Base-by-base conservation (phyloP, 371 early-diverging fungal genomes). In the Syncephalastrum racemosum region DNA sequence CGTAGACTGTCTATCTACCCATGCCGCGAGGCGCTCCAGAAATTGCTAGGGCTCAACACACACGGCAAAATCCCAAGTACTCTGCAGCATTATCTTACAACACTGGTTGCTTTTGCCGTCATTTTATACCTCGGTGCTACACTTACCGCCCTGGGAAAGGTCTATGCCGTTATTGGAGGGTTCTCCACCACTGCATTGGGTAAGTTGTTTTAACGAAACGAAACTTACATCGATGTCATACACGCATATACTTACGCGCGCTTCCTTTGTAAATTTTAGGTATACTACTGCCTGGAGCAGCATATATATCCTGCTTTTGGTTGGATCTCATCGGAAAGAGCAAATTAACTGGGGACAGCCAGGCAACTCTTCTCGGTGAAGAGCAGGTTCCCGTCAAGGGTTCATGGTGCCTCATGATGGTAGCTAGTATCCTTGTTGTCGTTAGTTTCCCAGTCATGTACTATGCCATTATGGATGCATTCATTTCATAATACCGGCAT, bases 121-220 rank as follows among this genome's bases (percentile, higher is more conserved):
- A 70, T 76, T 8, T 61, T 83, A 7, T 66, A 57, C 45, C 58
- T 76, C 18, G 81, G 83, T 18, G 69, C 74, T 16, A 74, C 76
- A 0, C 42, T 83, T 14, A 64, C 68, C 4, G 70, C 72, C 13
- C 59, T 84, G 2, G 84, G 84, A 15, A 71, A 73, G 7, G 61
- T 80, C 12, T 82, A 76, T 64, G 74, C 73, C 51, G 56, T 82
- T 15, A 68, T 82, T 47, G 84, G 84, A 42, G 82, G 82, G n/a
- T 70, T 84, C 43, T 75, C 80, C 5, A 74, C 81, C 8, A 84
- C 77, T 0, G 63, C 67, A 45, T 25, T 83, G 40, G 73, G 73
- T 68, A 58, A 46, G 16, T 12, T 4, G 13, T 43, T 7, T n/a
- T n/a, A n/a, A n/a, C n/a, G n/a, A n/a, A n/a, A n/a, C 23, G 15